phyloP scores from a whole-genome alignment of 1,139 yeast species.

The Suhomyces wounanorum region DNA sequence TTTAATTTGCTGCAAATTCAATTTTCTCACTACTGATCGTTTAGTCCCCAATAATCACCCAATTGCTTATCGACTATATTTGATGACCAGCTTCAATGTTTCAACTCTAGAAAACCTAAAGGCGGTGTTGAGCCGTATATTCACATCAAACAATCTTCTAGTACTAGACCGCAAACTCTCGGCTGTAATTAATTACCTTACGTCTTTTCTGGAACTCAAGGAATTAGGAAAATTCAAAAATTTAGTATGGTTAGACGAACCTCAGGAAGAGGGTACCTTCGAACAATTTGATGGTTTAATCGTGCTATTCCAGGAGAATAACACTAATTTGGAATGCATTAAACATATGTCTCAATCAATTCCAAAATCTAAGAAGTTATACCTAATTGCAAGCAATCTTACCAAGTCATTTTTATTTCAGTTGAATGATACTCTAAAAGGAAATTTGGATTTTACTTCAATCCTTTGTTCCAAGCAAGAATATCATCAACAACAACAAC shows the following conservation, averaged over 20 bases:
- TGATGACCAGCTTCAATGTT: slow-evolving; percentile 3
- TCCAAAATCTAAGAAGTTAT: slow-evolving; percentile 18
- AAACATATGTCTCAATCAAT: slow-evolving; percentile 7
- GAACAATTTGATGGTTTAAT: slow-evolving; percentile 36
- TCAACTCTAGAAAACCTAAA: slow-evolving; percentile 26
- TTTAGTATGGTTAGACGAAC: slow-evolving; percentile 55
- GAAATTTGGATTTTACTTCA: slow-evolving; percentile 15
- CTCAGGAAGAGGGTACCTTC: slow-evolving; percentile 12
- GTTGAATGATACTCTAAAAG: slow-evolving; percentile 27
- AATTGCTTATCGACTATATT: background rate
- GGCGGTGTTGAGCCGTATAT: slow-evolving; percentile 27
- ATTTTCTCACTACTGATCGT: background rate
- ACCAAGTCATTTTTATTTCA: slow-evolving; percentile 31
- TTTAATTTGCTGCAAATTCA: background rate
- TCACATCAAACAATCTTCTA: slow-evolving; percentile 43
- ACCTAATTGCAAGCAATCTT: slow-evolving; percentile 36
- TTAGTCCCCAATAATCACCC: background rate
- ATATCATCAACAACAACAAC: slow-evolving; percentile 9
- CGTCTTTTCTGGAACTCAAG: slow-evolving; percentile 60
- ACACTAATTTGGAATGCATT: slow-evolving; percentile 17
- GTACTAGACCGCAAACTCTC: slow-evolving; percentile 60
- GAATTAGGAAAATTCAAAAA: slow-evolving; percentile 58
- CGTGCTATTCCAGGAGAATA: slow-evolving; percentile 30
- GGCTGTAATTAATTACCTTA: slow-evolving; percentile 56
- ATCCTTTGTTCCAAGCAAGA: slow-evolving; percentile 21